Evolutionary conservation across 495 filamentous ascomycete species (phyloP).

Genomic region (Penicillium alfredii): DNA sequence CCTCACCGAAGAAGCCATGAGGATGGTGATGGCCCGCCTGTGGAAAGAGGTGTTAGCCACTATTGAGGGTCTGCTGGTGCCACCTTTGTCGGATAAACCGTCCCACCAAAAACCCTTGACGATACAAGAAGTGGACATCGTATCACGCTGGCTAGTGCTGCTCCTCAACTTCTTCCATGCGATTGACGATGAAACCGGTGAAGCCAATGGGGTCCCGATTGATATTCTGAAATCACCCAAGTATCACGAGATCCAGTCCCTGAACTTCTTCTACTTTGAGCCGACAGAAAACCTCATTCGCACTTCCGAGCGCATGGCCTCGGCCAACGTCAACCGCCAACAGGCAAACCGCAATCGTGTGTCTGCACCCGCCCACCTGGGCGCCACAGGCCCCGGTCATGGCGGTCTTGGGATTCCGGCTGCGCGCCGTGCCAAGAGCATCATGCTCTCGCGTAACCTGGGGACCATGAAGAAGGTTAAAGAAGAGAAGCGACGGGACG

Average conservation of each 20-base stretch:
- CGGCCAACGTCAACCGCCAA: constrained; percentile 75
- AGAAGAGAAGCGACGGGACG: constrained; percentile 89
- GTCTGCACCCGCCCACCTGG: constrained; percentile 63
- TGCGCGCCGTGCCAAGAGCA: constrained; percentile 77
- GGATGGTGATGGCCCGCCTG: constrained; percentile 91
- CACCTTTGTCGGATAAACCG: constrained; percentile 91
- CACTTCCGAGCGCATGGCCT: constrained; percentile 90
- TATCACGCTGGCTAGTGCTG: constrained; percentile 90
- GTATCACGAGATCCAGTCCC: constrained; percentile 90
- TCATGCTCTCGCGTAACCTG: constrained; percentile 91
- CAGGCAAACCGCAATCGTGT: constrained; percentile 60
- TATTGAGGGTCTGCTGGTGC: constrained; percentile 84
- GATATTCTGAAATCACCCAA: constrained; percentile 94
- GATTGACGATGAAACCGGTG: constrained; percentile 76
- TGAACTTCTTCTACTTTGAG: constrained; percentile 99
- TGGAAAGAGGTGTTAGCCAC: constrained; percentile 97
- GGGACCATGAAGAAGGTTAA: constrained; percentile 95
- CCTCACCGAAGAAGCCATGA: constrained; percentile 87
- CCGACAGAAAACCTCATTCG: constrained; percentile 85
- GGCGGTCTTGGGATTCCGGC: constrained; percentile 65
- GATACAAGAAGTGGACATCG: constrained; percentile 87
- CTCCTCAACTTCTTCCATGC: constrained; percentile 96
- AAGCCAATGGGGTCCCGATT: constrained; percentile 78
- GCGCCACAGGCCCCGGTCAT: constrained; percentile 50
- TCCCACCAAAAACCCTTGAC: constrained; percentile 82